Evolutionary conservation across 305 asterid species (phyloP), one percentile per base, ranked within the genome.

Genomic region (Rubia tinctorum): DNA sequence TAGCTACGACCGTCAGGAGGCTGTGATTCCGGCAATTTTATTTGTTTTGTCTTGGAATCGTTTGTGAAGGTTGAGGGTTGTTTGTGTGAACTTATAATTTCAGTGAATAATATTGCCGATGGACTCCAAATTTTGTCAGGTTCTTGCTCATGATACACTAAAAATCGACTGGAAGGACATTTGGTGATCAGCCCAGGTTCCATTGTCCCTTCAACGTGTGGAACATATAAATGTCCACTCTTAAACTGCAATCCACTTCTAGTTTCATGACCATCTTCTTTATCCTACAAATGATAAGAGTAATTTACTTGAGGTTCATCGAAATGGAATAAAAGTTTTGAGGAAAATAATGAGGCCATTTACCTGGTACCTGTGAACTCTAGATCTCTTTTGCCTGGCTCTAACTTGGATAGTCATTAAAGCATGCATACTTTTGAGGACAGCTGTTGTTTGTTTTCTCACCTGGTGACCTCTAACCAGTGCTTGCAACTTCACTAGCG

Each of bases 401-500:
- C 92, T 79, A 71, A 88, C 84, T 79, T 91, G 97, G 74, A 91
- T 87, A 22, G 83, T 80, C 88, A 88, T 82, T 72, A 85, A 83
- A 76, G 92, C 90, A 45, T 85, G 87, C 82, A 89, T 81, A 61
- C 94, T 77, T 85, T 85, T 85, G 45, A 88, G 40, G 51, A 85
- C 82, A 23, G 74, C 83, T 34, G 81, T 82, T 74, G 88, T 85
- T 72, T 84, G 89, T 80, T 88, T 89, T 61, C 96, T 82, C 44
- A 89, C 92, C 81, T 84, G 81, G 84, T 88, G 82, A 74, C 97
- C 97, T 82, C 94, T 88, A 49, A 89, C 90, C 53, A 89, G 76
- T 67, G 96, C 97, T 79, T 91, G 97, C 73, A 91, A 66, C 78
- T 90, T 89, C 83, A 91, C 97, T 42, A 91, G 78, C 65, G 87